phyloP scores from a whole-genome alignment of 768 basidiomycete species.

The Daedaleopsis nitida region DNA sequence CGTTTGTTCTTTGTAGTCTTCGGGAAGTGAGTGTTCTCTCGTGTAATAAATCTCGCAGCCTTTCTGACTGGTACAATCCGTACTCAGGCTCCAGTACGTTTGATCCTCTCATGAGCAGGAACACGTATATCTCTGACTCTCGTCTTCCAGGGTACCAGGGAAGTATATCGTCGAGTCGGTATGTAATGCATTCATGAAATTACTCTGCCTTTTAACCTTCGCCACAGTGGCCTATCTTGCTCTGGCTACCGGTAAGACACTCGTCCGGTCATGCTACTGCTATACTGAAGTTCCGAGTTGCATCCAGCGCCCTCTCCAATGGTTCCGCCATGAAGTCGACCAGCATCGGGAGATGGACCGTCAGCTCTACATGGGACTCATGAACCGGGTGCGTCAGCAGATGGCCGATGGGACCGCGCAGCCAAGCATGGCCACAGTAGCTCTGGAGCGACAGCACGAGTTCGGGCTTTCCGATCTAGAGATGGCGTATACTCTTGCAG shows the following conservation, averaged over 20 bases:
- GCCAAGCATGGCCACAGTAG: slow-evolving; percentile 10
- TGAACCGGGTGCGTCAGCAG: slow-evolving; percentile 4
- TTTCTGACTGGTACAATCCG: background rate
- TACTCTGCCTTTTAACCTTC: background rate
- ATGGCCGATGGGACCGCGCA: slow-evolving; percentile 12
- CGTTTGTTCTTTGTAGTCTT: background rate
- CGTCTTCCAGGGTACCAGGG: slow-evolving; percentile 5
- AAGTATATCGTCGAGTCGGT: slow-evolving; percentile 13
- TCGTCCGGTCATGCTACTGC: background rate
- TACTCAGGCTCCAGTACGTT: background rate
- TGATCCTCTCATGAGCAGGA: background rate
- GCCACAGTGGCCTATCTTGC: slow-evolving; percentile 8
- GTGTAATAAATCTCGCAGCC: background rate
- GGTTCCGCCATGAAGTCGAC: slow-evolving; percentile 13
- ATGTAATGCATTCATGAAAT: background rate
- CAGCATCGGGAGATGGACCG: background rate
- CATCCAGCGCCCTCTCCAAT: slow-evolving; percentile 3
- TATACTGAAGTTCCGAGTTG: too few species aligned
- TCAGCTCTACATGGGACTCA: slow-evolving; percentile 3
- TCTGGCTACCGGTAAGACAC: slow-evolving; percentile 3
- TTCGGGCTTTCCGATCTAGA: slow-evolving; percentile 12
- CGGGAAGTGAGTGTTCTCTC: slow-evolving; percentile 6
- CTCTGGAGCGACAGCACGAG: background rate
- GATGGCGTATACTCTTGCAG: slow-evolving; percentile 13
- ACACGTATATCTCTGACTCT: background rate